phyloP scores from a whole-genome alignment of 768 basidiomycete genomes.

The Cystobasidium ongulense region DNA sequence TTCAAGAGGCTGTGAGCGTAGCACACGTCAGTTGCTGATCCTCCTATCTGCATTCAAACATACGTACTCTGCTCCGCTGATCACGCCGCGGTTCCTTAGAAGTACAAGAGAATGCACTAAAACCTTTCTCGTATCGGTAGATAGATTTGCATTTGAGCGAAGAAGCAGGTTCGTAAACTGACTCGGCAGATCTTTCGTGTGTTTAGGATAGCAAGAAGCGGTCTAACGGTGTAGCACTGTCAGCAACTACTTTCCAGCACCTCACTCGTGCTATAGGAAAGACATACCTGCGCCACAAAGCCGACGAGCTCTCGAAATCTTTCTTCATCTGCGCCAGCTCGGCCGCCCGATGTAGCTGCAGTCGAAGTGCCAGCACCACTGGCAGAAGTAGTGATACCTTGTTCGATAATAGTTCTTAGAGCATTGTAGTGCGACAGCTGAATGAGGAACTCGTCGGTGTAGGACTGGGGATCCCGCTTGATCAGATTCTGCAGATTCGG shows the following conservation, averaged over 20 bases:
- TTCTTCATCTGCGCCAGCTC: slow-evolving; percentile 56
- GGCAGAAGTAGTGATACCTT: slow-evolving; percentile 32
- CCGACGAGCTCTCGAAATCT: slow-evolving; percentile 70
- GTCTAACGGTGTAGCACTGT: slow-evolving; percentile 50
- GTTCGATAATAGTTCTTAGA: slow-evolving; percentile 59
- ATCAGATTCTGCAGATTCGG: slow-evolving; percentile 95
- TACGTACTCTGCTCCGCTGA: slow-evolving; percentile 80
- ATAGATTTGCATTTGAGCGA: slow-evolving; percentile 64
- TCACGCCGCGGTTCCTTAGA: slow-evolving; percentile 84
- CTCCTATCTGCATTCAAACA: background rate
- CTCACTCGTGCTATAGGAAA: too few species aligned
- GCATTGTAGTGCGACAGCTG: slow-evolving; percentile 95
- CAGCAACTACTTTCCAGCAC: too few species aligned
- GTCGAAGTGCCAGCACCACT: slow-evolving; percentile 28
- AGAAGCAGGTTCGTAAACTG: slow-evolving; percentile 71
- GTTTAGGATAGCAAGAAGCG: slow-evolving; percentile 84
- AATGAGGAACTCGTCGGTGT: slow-evolving; percentile 89
- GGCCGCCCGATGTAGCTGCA: slow-evolving; percentile 33
- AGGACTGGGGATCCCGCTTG: slow-evolving; percentile 79
- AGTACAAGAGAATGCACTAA: slow-evolving; percentile 86
- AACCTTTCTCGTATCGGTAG: slow-evolving; percentile 71
- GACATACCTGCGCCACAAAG: slow-evolving; percentile 73
- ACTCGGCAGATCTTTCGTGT: slow-evolving; percentile 74
- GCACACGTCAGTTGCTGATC: background rate
- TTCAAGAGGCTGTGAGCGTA: slow-evolving; percentile 78